Base-by-base conservation (phyloP, 768 basidiomycete genomes). In the Boletales sp. region DNA sequence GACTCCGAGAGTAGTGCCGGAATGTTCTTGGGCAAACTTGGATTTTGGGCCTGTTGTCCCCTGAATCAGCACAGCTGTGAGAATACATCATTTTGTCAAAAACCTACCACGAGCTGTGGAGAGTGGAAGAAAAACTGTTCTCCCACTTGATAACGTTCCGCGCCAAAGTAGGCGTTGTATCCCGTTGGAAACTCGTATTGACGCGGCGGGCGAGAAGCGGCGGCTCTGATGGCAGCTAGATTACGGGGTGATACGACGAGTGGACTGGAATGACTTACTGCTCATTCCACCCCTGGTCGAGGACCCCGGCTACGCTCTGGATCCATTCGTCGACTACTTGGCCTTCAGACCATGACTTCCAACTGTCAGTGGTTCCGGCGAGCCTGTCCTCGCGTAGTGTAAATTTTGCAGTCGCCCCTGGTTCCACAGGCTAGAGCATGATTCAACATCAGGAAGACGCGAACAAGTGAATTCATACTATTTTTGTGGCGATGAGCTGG, bases 101-200 rank as follows among this genome's bases (percentile, higher is more conserved):
- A 42, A 21, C 77, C 30, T 64, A 84, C 82, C 45, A 77, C 69
- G 31, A 84, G 71, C 37, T 77, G 73, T 33, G 71, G 74, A 5
- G 80, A 76, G 57, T 94, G 90, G 50, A 77, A 78, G 75, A 95
- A 98, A 67, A 91, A 85, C 50, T 91, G 83, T 68, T 99, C 96
- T 44, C 94, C 89, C 13, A 92, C 83, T 50, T 78, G 73, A 67
- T 83, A 90, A 32, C 95, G 81, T 62, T 97, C 90, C 9, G 78
- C 61, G 0, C 86, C 88, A 69, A 94, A 96, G 61, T 83, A 84
- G 10, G 82, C 76, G 62, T 85, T 91, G 72, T 83, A 97, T 1
- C 96, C 96, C 32, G 90, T 92, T 0, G 96, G 91, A 72, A 99
- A 97, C 71, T 99, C 96, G 71, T 95, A 98, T 56, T 81, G 86